Percentiles rank a stretch among this genome's conserved stretches.
phyloP scores from a whole-genome alignment of 2,329 filamentous ascomycete species.

The Parascedosporium putredinis region DNA sequence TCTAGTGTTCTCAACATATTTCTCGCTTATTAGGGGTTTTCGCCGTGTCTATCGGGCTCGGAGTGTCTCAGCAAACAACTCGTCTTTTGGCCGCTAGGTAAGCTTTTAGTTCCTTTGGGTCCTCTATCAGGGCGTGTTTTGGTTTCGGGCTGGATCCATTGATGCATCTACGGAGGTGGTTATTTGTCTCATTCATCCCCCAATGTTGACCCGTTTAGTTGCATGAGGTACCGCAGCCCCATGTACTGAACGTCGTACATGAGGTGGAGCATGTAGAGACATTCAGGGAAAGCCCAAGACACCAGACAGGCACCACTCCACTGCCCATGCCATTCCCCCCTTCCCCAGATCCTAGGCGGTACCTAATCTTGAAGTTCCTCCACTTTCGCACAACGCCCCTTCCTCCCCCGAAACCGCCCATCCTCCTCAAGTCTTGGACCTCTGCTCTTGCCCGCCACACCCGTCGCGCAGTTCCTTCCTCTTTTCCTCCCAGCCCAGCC shows the following conservation, averaged over 20 bases:
- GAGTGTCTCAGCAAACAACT: not conserved
- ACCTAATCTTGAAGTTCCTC: no score
- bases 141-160: not conserved
- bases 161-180: not conserved
- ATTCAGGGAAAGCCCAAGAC: not conserved
- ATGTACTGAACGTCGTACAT: no score
- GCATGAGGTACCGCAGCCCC: not conserved
- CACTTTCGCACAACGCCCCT: not conserved
- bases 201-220: not conserved
- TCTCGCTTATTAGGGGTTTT: not conserved
- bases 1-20: not conserved
- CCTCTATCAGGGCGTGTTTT: not conserved
- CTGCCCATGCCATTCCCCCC: not conserved
- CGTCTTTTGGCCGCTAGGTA: not conserved
- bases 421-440: no score
- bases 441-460: not conserved
- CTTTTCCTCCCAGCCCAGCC: not conserved
- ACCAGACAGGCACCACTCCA: not conserved
- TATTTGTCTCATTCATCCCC: not conserved
- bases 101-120: not conserved
- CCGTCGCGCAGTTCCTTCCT: not conserved
- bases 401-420: not conserved
- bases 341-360: not conserved
- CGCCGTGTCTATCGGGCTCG: not conserved
- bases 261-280: no score